Conservation (phyloP, 495 filamentous ascomycete species). For the Tetracladium marchalianum region DNA sequence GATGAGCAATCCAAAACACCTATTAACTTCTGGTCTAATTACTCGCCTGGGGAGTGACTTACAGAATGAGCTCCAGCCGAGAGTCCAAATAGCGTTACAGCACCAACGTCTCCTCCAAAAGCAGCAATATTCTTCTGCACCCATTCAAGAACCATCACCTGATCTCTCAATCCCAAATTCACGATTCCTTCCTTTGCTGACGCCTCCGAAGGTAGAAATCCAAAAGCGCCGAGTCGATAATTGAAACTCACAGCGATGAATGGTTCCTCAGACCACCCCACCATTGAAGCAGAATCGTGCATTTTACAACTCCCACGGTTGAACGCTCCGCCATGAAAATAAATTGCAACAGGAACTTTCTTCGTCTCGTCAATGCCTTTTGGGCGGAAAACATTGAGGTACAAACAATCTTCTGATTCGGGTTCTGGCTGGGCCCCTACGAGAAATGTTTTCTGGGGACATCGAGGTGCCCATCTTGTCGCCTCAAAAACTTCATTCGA, state of each 20-base stretch:
- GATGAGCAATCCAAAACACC: slow-evolving; percentile 42
- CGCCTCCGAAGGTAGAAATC: slow-evolving; percentile 48
- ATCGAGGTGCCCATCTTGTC: slow-evolving; percentile 3
- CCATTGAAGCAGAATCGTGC: slow-evolving; percentile 19
- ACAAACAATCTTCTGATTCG: slow-evolving; percentile 39
- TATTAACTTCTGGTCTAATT: no score
- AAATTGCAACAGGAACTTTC: slow-evolving; percentile 49
- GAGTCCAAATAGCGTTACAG: slow-evolving; percentile 56
- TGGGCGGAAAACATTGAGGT: slow-evolving; percentile 32
- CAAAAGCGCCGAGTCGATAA: slow-evolving; percentile 56
- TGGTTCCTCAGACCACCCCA: slow-evolving; percentile 39
- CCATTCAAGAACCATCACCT: slow-evolving; percentile 55
- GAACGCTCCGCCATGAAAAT: slow-evolving; percentile 45
- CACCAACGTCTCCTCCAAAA: slow-evolving; percentile 51
- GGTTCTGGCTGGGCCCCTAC: neutral
- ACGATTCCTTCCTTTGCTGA: slow-evolving; percentile 44
- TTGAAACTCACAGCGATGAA: slow-evolving; percentile 54
- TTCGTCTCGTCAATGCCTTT: slow-evolving; percentile 12
- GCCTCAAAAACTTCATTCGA: slow-evolving; percentile 5
- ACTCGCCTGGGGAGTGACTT: slow-evolving; percentile 18
- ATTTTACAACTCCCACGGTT: slow-evolving; percentile 30
- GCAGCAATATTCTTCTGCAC: slow-evolving; percentile 45
- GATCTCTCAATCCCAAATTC: slow-evolving; percentile 61
- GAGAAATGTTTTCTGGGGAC: slow-evolving; percentile 11
- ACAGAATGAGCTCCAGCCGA: slow-evolving; percentile 49